Evolutionary conservation across 768 basidiomycete species (phyloP), one percentile per base, ranked within the genome.

Genomic region (Pisolithus tinctorius): DNA sequence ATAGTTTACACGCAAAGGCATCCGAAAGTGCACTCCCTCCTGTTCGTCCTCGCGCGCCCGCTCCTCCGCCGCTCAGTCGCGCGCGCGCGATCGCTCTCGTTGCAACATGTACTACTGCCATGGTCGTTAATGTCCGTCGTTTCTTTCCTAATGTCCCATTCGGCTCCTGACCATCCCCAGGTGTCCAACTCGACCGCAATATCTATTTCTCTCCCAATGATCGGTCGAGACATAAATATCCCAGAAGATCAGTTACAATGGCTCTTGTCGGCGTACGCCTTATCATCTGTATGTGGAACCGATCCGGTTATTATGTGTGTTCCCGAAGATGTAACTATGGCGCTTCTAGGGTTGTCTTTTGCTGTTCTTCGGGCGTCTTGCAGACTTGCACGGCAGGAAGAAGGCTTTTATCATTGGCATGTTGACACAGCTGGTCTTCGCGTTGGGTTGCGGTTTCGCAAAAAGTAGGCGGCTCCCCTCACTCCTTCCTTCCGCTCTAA

Each of bases 361-460:
- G 3, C 73, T 93, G 9, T 76, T 89, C 11, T 82, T 80, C 26
- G 91, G 91, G 0, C 74, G 88, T n/a, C 65, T 93, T 1, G 88
- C 89, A 1, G 91, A 93, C 63, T 67, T 88, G 2, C 82, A 85
- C 55, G 90, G 92, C 1, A 76, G 88, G 30, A 90, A 86, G 58
- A 74, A 71, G 31, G 73, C 73, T 0, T 94, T 90, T 64, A 50
- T 85, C 6, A 9, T 71, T 4, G 92, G 92, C 2, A 78, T 81
- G 29, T 7, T 69, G 4, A 69, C 76, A 50, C 74, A 84, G 36
- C 63, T 73, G 7, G 71, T 73, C 0, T 84, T 86, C 53, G 78
- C 82, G 0, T 60, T 94, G 0, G 84, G 72, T 2, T 80, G 83
- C 58, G 83, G 78, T 1, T 86, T 93, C 54, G 69, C 81, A 0